These are phyloP conservation scores for Globisporangium rhizosaccharum DNA, from an alignment of 352 stramenopile species.

Conservation along the genomic window DNA sequence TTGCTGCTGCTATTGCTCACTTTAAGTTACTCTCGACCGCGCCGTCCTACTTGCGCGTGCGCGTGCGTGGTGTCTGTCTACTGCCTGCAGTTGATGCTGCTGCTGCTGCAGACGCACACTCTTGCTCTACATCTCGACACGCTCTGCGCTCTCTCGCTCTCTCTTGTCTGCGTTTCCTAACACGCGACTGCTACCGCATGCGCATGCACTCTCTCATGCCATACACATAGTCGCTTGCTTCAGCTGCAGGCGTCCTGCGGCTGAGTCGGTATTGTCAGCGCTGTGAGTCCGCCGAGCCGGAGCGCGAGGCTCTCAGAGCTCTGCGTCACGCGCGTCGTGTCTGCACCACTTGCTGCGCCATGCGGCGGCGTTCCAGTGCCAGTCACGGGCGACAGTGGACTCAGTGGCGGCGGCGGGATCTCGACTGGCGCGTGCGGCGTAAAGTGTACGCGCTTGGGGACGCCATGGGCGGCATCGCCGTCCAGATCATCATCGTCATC, in stretches of 20 bases:
- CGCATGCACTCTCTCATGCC: too few species aligned
- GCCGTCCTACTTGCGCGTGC: too few species aligned
- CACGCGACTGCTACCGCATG: too few species aligned
- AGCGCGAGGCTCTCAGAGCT: conserved; percentile 2
- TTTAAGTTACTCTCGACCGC: too few species aligned
- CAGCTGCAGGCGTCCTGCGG: conserved; percentile 5
- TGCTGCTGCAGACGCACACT: too few species aligned
- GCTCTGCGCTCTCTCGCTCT: too few species aligned
- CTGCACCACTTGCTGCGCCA: neutral
- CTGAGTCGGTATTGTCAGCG: conserved; percentile 10
- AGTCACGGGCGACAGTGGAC: neutral
- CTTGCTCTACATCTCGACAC: too few species aligned
- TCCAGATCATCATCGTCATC: conserved; percentile 5
- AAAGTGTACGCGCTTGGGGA: conserved; percentile 19
- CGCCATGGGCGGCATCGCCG: neutral
- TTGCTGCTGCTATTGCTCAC: too few species aligned
- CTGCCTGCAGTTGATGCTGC: too few species aligned
- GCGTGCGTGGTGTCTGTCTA: too few species aligned
- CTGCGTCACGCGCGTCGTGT: neutral
- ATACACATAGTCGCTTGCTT: neutral
- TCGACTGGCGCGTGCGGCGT: conserved; percentile 13
- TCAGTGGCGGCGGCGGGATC: conserved; percentile 11
- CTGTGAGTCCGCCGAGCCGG: conserved; percentile 2
- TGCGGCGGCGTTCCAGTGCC: neutral
- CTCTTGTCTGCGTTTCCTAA: too few species aligned